Conservation (phyloP, 495 filamentous ascomycete genomes). For the Penicillium cataractarum region DNA sequence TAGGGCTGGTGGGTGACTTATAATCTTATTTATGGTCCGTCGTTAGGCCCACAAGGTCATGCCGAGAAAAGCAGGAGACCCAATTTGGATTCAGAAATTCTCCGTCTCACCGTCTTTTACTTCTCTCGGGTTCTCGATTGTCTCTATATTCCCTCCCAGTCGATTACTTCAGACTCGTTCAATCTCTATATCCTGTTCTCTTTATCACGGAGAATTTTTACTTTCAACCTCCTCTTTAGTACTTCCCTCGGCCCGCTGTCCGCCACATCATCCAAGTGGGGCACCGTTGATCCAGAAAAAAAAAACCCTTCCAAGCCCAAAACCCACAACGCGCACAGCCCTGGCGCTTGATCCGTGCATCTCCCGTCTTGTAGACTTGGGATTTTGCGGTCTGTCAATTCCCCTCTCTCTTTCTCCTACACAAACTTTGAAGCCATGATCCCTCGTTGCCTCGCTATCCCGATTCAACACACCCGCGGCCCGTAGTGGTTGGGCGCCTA, state of each 20-base stretch:
- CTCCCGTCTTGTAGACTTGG: not conserved
- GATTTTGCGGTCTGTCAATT: not conserved
- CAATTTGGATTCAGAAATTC: not conserved
- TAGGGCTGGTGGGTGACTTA: too few relatives aligned
- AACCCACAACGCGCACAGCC: conserved; percentile 1
- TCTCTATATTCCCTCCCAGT: not conserved
- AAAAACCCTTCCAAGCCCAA: not conserved
- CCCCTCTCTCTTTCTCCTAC: not conserved
- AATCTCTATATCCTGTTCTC: not conserved
- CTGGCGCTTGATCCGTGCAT: not conserved
- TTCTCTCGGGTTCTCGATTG: not conserved
- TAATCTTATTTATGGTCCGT: too few relatives aligned
- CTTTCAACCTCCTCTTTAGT: not conserved
- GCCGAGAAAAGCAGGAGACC: not conserved
- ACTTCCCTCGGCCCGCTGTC: not conserved
- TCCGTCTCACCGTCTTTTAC: not conserved
- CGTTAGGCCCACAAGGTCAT: too few relatives aligned
- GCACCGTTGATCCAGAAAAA: conserved; percentile 3
- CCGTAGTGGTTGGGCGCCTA: conserved; percentile 5
- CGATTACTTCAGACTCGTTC: not conserved
- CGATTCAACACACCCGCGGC: not conserved
- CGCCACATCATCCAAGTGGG: conserved; percentile 3
- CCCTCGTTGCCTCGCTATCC: not conserved
- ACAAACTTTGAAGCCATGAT: conserved; percentile 1
- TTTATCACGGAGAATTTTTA: not conserved